These are phyloP conservation scores for Kwoniella sp. DNA, from an alignment of 768 basidiomycete genomes.

Conservation along the genomic window DNA sequence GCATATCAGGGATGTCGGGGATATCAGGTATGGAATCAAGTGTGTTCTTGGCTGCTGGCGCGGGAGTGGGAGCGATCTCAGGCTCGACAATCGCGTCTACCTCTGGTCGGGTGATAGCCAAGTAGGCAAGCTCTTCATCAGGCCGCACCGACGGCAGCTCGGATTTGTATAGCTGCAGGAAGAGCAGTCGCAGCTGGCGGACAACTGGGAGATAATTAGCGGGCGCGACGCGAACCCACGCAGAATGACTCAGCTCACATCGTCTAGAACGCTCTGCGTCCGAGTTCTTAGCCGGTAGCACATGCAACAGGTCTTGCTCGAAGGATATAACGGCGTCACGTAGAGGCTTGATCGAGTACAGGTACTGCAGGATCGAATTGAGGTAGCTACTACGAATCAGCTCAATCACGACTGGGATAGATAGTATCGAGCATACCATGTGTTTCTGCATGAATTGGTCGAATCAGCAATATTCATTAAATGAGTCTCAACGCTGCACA, in stretches of 20 bases:
- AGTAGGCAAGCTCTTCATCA: constrained; percentile 47
- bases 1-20: constrained; percentile 9
- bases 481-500: neutral
- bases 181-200: constrained; percentile 33
- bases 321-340: constrained; percentile 41
- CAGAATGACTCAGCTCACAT: constrained; percentile 35
- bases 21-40: constrained; percentile 31
- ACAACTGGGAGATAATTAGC: constrained; percentile 26
- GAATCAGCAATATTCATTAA: constrained; percentile 15
- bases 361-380: constrained; percentile 48
- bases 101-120: constrained; percentile 46
- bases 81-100: constrained; percentile 34
- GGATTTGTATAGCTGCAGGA: constrained; percentile 36
- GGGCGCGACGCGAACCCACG: too few species aligned
- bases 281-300: constrained; percentile 5
- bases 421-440: constrained; percentile 32
- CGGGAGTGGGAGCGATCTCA: neutral
- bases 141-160: constrained; percentile 41
- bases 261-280: constrained; percentile 41
- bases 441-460: constrained; percentile 30
- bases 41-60: neutral
- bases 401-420: neutral
- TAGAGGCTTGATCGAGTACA: constrained; percentile 44
- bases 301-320: constrained; percentile 15
- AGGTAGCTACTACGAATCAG: constrained; percentile 32